phyloP scores from a whole-genome alignment of 2,329 filamentous ascomycete species.

The Teratosphaeria destructans region DNA sequence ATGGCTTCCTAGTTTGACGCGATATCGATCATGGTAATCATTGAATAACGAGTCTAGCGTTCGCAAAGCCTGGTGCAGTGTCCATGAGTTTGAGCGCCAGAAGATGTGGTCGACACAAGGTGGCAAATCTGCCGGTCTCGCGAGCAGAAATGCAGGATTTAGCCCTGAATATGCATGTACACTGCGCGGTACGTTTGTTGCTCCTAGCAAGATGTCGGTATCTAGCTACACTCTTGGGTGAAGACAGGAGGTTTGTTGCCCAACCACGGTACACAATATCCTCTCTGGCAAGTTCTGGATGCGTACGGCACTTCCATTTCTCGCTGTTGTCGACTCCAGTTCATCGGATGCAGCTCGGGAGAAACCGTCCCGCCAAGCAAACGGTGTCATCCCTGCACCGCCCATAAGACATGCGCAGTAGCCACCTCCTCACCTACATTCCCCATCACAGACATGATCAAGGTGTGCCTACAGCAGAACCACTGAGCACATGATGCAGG shows the following conservation, averaged over 20 bases:
- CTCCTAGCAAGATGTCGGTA: background rate
- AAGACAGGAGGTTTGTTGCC: no score
- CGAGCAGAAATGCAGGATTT: background rate
- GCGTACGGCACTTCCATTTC: background rate
- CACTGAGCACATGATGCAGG: background rate
- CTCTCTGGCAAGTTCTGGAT: background rate
- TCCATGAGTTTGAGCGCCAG: background rate
- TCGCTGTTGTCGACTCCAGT: background rate
- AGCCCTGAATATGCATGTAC: background rate
- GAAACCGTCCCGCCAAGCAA: background rate
- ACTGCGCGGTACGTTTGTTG: background rate
- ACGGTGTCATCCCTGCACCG: background rate
- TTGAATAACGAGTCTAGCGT: background rate
- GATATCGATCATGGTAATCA: background rate
- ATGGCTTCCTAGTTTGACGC: background rate
- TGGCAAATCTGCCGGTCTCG: background rate
- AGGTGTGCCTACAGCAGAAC: background rate
- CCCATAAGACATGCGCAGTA: background rate
- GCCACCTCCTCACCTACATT: background rate
- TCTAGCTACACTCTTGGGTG: background rate
- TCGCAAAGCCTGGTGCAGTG: background rate
- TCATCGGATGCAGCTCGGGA: background rate
- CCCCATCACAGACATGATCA: background rate
- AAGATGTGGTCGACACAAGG: background rate
- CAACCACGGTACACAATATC: background rate